A percentile compares a stretch with the other conserved stretches of the same genome.
These are phyloP conservation scores for Rhizopus stolonifer DNA, from an alignment of 371 early-diverging fungal genomes.

Conservation along the genomic window DNA sequence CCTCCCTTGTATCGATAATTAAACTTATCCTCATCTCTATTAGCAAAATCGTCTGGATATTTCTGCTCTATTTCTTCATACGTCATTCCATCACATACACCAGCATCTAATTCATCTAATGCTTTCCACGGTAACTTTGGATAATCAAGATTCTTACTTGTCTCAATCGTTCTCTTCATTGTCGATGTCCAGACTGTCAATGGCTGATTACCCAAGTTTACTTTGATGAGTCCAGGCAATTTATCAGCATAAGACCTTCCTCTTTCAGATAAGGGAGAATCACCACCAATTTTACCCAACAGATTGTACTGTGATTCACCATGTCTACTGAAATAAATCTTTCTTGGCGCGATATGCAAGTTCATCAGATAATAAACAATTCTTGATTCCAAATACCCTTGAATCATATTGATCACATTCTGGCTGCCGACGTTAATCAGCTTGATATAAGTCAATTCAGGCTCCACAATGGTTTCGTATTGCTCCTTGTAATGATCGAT, in stretches of 20 bases:
- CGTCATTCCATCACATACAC: constrained; percentile 97
- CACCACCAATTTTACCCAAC: constrained; percentile 92
- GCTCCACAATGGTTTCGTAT: constrained; percentile 84
- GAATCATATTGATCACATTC: constrained; percentile 82
- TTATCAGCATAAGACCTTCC: constrained; percentile 81
- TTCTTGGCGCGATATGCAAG: constrained; percentile 88
- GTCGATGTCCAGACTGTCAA: constrained; percentile 96
- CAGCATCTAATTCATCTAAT: constrained; percentile 95
- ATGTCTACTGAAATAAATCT: constrained; percentile 90
- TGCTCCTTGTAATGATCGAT: constrained; percentile 86
- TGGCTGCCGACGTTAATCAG: constrained; percentile 90
- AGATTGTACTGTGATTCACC: constrained; percentile 92
- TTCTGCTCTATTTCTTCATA: constrained; percentile 93
- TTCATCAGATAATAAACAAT: constrained; percentile 98
- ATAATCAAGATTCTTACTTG: constrained; percentile 73
- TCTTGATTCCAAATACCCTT: constrained; percentile 90
- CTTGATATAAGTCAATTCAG: constrained; percentile 83
- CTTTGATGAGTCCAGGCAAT: constrained; percentile 77
- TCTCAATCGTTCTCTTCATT: constrained; percentile 87
- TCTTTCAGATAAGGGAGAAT: constrained; percentile 83
- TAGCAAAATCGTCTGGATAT: constrained; percentile 84
- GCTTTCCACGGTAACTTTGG: constrained; percentile 95
- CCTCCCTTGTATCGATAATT: constrained; percentile 93
- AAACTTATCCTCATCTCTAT: constrained; percentile 94
- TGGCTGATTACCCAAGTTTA: constrained; percentile 67